Conservation (phyloP, 2,329 filamentous ascomycete species). For the Talaromyces islandicus region DNA sequence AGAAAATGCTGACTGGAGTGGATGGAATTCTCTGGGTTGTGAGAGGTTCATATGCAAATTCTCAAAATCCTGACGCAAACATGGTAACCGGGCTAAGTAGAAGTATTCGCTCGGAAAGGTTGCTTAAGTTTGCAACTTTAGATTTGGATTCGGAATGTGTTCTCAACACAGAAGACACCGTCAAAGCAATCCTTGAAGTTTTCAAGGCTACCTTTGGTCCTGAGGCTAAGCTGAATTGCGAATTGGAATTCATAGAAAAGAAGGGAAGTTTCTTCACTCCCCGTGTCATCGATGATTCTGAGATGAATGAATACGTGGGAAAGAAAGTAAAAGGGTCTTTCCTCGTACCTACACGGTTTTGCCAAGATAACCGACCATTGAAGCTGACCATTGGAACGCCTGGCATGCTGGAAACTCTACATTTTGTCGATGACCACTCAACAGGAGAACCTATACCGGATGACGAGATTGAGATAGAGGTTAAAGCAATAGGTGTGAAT, state of each 20-base stretch:
- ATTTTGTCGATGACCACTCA: not conserved
- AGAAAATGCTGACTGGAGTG: not conserved
- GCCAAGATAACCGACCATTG: not conserved
- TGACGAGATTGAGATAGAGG: not conserved
- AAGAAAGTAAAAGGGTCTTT: not conserved
- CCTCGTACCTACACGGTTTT: not conserved
- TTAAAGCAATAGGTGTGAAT: not conserved
- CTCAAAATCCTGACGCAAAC: not conserved
- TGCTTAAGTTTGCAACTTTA: not conserved
- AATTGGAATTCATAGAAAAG: not conserved
- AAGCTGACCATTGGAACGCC: not conserved
- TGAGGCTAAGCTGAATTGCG: not conserved
- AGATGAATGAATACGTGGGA: not conserved
- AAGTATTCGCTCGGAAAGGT: not conserved
- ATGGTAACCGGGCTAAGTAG: not conserved
- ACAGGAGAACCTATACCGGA: not conserved
- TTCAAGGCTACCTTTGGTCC: not conserved
- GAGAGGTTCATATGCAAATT: not conserved
- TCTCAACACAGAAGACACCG: not conserved
- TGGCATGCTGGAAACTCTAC: not conserved
- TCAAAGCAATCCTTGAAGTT: not conserved
- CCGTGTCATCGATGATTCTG: not conserved
- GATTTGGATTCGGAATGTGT: not conserved
- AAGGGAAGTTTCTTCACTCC: not conserved
- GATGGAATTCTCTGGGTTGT: not conserved